These are phyloP conservation scores for Metschnikowia drakensbergensis DNA, from an alignment of 805 yeast species.

Conservation along the genomic window DNA sequence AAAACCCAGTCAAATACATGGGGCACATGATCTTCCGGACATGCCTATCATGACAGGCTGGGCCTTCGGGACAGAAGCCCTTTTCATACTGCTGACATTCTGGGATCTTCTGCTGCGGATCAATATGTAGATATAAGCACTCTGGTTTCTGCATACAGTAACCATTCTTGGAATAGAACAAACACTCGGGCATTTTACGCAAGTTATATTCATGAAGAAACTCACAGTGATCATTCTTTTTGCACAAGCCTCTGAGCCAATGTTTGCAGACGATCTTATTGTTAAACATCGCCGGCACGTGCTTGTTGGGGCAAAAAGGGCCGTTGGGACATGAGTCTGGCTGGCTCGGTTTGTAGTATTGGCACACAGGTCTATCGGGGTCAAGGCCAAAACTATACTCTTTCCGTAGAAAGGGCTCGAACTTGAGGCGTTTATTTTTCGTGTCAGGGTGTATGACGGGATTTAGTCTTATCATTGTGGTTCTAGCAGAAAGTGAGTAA, in stretches of 20 bases:
- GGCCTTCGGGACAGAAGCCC: constrained; percentile 93
- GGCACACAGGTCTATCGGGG: constrained; percentile 83
- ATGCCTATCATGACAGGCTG: constrained; percentile 78
- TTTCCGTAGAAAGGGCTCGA: constrained; percentile 76
- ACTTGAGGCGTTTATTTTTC: constrained; percentile 45
- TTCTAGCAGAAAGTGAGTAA: background rate
- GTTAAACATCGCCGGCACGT: constrained; percentile 52
- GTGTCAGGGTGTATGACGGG: constrained; percentile 42
- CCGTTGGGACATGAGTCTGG: constrained; percentile 77
- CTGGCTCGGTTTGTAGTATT: constrained; percentile 58
- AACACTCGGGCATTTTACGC: constrained; percentile 95
- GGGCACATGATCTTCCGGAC: constrained; percentile 74
- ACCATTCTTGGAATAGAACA: constrained; percentile 77
- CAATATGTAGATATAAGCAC: constrained; percentile 88
- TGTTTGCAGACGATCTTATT: constrained; percentile 88
- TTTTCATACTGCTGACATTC: constrained; percentile 76
- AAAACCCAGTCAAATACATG: constrained; percentile 80
- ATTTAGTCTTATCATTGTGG: constrained; percentile 34
- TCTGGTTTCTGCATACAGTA: constrained; percentile 91
- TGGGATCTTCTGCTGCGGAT: constrained; percentile 84
- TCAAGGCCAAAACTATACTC: constrained; percentile 81
- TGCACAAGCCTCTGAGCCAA: constrained; percentile 96
- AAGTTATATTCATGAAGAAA: constrained; percentile 92
- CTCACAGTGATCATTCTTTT: constrained; percentile 95
- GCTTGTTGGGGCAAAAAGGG: constrained; percentile 80